These are phyloP conservation scores for Gossypium australe DNA, from an alignment of 345 rosid genomes.

Conservation along the genomic window DNA sequence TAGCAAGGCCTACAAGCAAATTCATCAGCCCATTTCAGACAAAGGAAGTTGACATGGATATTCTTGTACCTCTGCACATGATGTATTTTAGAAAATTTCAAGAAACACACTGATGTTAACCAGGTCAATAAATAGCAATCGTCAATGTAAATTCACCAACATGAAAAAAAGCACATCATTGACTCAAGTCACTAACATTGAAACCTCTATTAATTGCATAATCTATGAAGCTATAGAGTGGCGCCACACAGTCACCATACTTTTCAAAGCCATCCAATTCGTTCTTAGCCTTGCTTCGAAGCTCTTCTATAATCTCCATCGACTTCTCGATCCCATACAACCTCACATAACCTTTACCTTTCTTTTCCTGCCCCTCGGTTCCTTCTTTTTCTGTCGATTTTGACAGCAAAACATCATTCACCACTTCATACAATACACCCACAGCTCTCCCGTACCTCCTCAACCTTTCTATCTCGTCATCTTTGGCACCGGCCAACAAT, in stretches of 20 bases:
- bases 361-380: conserved; percentile 25
- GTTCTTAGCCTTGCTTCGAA: conserved; percentile 48
- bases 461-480: conserved; percentile 63
- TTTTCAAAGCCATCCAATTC: conserved; percentile 62
- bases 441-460: conserved; percentile 85
- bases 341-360: conserved; percentile 49
- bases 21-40: too few species aligned
- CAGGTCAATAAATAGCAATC: not conserved
- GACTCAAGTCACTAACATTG: conserved; percentile 21
- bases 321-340: conserved; percentile 62
- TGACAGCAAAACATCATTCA: conserved; percentile 55
- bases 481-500: conserved; percentile 70
- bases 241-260: conserved; percentile 51
- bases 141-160: not conserved
- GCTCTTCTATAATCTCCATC: conserved; percentile 61
- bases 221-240: conserved; percentile 83
- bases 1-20: too few species aligned
- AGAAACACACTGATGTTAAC: not conserved
- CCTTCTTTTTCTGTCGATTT: conserved; percentile 16
- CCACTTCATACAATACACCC: conserved; percentile 79
- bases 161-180: not conserved
- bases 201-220: conserved; percentile 68
- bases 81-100: not conserved
- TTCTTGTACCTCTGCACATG: too few species aligned
- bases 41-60: too few species aligned